Evolutionary conservation across 148 eudicot genomes (phyloP).

Genomic region (Rhododendron griersonianum): DNA sequence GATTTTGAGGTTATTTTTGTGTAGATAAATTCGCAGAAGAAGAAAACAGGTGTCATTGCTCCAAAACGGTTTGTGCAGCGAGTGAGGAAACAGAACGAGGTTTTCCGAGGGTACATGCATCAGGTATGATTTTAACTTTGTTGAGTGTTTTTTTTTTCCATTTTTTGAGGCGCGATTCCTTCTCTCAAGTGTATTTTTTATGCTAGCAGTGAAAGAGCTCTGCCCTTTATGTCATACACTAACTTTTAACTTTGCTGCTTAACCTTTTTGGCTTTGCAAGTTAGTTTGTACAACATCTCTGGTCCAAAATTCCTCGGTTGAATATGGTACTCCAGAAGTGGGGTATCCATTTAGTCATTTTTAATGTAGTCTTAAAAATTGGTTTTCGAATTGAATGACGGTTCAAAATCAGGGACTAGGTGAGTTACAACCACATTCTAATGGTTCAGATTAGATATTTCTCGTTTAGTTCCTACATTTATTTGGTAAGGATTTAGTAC

Average conservation of each 20-base stretch:
- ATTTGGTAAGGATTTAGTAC: not conserved
- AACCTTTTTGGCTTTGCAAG: not conserved
- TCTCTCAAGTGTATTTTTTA: not conserved
- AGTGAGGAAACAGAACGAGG: constrained; percentile 67
- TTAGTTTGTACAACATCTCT: not conserved
- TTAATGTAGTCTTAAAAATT: not conserved
- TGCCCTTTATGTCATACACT: not conserved
- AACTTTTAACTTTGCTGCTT: not conserved
- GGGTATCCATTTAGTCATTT: too few species aligned
- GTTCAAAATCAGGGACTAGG: not conserved
- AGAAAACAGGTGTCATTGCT: constrained; percentile 73
- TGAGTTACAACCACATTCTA: not conserved
- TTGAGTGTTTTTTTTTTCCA: not conserved
- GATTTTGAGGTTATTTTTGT: not conserved
- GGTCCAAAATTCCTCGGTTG: not conserved
- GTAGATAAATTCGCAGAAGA: constrained; percentile 66
- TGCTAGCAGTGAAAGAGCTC: not conserved
- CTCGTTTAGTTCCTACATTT: not conserved
- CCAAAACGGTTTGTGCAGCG: constrained; percentile 71
- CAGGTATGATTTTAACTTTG: constrained; percentile 33
- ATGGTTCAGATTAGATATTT: not conserved
- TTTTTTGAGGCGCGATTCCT: not conserved
- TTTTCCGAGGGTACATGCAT: constrained; percentile 68
- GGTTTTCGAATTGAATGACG: not conserved
- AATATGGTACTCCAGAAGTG: not conserved